phyloP scores from a whole-genome alignment of 805 yeast species.

The Tetrapisispora phaffii region DNA sequence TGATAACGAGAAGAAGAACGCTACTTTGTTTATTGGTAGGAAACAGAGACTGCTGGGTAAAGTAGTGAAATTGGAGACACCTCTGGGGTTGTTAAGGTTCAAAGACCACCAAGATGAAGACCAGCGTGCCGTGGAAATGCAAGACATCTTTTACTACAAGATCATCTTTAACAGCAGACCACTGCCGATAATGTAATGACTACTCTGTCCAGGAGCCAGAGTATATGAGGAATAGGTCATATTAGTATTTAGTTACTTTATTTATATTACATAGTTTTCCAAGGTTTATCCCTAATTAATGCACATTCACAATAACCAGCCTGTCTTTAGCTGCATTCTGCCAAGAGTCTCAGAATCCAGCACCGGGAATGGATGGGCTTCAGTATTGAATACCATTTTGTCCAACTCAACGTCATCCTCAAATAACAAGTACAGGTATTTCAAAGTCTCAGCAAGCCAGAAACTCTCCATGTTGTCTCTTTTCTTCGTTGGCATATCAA shows the following conservation, averaged over 20 bases:
- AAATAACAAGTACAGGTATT: constrained; percentile 71
- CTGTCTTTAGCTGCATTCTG: constrained; percentile 16
- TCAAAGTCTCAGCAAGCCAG: constrained; percentile 90
- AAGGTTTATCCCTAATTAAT: not conserved
- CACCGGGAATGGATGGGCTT: constrained; percentile 87
- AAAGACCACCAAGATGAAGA: constrained; percentile 7
- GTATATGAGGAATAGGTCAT: too few relatives aligned
- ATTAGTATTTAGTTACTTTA: too few relatives aligned
- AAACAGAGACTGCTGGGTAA: constrained; percentile 62
- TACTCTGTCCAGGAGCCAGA: too few relatives aligned
- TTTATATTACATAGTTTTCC: too few relatives aligned
- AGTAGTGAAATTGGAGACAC: constrained; percentile 49
- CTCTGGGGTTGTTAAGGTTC: constrained; percentile 52
- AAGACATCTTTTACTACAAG: constrained; percentile 51
- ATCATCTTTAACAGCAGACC: constrained; percentile 61
- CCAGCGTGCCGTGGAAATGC: constrained; percentile 36
- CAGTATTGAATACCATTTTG: constrained; percentile 75
- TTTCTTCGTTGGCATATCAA: constrained; percentile 39
- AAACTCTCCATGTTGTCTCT: constrained; percentile 80
- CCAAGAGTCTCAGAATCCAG: constrained; percentile 26
- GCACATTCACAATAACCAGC: constrained; percentile 19
- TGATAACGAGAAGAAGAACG: constrained; percentile 29
- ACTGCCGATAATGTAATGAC: constrained; percentile 60
- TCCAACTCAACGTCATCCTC: constrained; percentile 64
- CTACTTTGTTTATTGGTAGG: constrained; percentile 53